Evolutionary conservation across 441 rosid species (phyloP).

Genomic region (Adansonia madagascariensis): DNA sequence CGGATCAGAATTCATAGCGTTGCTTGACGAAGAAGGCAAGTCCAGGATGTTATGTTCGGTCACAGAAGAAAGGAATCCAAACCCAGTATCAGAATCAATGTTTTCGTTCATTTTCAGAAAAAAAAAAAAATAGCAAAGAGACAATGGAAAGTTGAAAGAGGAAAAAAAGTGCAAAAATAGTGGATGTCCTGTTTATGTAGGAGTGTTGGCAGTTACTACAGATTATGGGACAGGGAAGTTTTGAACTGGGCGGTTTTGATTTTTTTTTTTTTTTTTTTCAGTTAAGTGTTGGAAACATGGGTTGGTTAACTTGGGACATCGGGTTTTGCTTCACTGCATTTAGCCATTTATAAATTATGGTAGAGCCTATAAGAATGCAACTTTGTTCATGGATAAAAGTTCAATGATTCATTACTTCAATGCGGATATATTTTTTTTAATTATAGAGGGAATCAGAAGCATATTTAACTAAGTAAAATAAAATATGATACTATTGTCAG

Average conservation of each 20-base stretch:
- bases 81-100: conserved; percentile 41
- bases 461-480: background rate
- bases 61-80: conserved; percentile 42
- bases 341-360: background rate
- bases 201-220: conserved; percentile 37
- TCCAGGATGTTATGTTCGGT: conserved; percentile 17
- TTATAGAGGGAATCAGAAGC: background rate
- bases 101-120: conserved; percentile 36
- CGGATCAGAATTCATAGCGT: conserved; percentile 31
- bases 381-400: background rate
- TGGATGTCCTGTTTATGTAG: conserved; percentile 39
- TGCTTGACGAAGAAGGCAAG: conserved; percentile 30
- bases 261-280: conserved; percentile 23
- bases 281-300: conserved; percentile 30
- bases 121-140: background rate
- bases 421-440: background rate
- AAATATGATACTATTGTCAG: background rate
- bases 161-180: conserved; percentile 32
- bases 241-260: conserved; percentile 38
- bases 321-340: conserved; percentile 14
- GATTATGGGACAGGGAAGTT: conserved; percentile 22
- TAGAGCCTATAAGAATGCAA: background rate
- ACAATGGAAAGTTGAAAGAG: conserved; percentile 3
- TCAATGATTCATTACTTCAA: conserved; percentile 5
- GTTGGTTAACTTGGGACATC: conserved; percentile 25